Base-by-base conservation (phyloP, 441 rosid genomes). In the Populus trichocarpa region DNA sequence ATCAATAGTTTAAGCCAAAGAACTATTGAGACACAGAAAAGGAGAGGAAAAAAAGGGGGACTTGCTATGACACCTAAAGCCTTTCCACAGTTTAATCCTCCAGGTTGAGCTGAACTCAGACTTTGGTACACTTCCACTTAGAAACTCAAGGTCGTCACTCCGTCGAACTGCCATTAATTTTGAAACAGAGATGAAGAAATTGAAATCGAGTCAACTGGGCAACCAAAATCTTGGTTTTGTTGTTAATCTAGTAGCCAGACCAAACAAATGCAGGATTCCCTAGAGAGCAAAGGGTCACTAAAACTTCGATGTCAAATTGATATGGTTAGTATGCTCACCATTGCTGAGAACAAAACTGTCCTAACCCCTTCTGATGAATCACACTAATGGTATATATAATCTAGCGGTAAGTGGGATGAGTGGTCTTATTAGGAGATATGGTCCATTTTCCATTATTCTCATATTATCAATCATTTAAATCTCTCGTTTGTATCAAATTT, bases 321-420 rank as follows among this genome's bases (percentile, higher is more conserved):
- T 8, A 73, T 73, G 75, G 46, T 72, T n/a, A 33, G 22, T 14
- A 61, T 14, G 5, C 28, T 61, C 69, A 22, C 69, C 69, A 22
- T 25, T 22, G 18, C 13, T 50, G 22, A 73, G 66, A 32, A 10
- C 40, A 26, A 5, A 72, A 70, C 14, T 40, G 3, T 2, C 10
- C 20, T 7, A 26, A 23, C 14, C 66, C 66, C 66, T 28, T 75
- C 26, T 77, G 69, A 77, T 63, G 74, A 64, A 77, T 70, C 79
- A 70, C 33, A 8, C 18, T 10, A 6, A 0, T 69, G 38, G 22
- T 35, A n/a, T 32, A 22, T 35, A n/a, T 32, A 22, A 6, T 33
- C 32, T 23, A 13, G 57, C 57, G 18, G 57, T 5, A 14, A 14
- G 18, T 46, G 57, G 12, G 11, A 9, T 9, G 42, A 9, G 42